Percentiles rank a stretch among this genome's conserved stretches.
These are phyloP conservation scores for Phaeosphaeria sp. DNA, from an alignment of 2,329 filamentous ascomycete genomes.

Conservation along the genomic window DNA sequence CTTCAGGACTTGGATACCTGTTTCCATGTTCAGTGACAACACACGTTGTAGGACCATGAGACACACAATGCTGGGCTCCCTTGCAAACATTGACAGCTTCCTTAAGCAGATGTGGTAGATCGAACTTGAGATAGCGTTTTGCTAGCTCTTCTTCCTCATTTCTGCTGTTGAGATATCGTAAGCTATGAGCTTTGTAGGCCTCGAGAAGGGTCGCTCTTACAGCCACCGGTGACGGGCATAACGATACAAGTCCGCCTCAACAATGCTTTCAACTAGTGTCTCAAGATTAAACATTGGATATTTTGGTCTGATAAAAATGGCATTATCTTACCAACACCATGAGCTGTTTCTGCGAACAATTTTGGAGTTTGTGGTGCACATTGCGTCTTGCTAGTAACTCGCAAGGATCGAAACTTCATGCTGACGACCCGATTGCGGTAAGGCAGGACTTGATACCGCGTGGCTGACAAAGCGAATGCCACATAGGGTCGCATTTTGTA, in stretches of 20 bases:
- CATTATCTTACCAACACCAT: conserved; percentile 8
- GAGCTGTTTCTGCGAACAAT: conserved; percentile 15
- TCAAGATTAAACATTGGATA: conserved; percentile 5
- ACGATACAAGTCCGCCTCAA: conserved; percentile 28
- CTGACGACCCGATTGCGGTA: conserved; percentile 2
- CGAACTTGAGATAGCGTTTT: conserved; percentile 38
- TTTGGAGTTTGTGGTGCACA: conserved; percentile 4
- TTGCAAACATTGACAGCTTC: conserved; percentile 30
- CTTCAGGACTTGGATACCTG: conserved; percentile 27
- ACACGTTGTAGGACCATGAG: conserved; percentile 3
- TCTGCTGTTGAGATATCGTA: conserved; percentile 17
- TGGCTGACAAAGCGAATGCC: conserved; percentile 1
- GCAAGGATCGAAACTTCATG: conserved; percentile 8
- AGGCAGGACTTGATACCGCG: conserved; percentile 5
- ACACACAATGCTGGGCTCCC: conserved; percentile 34
- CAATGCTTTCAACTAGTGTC: conserved; percentile 12
- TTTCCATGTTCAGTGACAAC: conserved; percentile 7
- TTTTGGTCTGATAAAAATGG: background rate
- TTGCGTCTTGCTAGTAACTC: conserved; percentile 5
- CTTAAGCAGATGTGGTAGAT: conserved; percentile 31
- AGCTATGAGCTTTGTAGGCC: conserved; percentile 4
- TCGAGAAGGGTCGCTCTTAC: conserved; percentile 16
- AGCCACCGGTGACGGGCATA: conserved; percentile 32
- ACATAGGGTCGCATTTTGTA: too few species aligned
- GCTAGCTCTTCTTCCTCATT: conserved; percentile 37